These are phyloP conservation scores for Telopea speciosissima DNA, from an alignment of 177 flowering plant species.

Conservation along the genomic window DNA sequence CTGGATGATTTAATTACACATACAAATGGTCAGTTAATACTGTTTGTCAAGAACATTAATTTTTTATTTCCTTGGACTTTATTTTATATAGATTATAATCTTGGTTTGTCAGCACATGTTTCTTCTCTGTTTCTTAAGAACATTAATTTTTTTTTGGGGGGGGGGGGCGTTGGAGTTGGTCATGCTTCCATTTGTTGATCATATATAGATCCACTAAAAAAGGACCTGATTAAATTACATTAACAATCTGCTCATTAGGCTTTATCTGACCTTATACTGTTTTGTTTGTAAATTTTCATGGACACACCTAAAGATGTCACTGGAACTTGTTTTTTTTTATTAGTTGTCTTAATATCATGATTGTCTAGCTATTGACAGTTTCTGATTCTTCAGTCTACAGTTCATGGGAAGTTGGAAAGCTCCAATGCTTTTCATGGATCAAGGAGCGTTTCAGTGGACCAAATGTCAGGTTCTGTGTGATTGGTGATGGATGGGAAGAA, in stretches of 20 bases:
- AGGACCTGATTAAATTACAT: neutral
- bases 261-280: no score
- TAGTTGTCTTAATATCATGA: neutral
- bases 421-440: slow-evolving; percentile 73
- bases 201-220: neutral
- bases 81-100: neutral
- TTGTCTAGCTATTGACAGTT: neutral
- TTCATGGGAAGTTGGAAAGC: slow-evolving; percentile 90
- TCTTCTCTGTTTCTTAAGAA: slow-evolving; percentile 2
- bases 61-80: neutral
- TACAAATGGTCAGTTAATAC: slow-evolving; percentile 54
- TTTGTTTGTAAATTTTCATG: neutral
- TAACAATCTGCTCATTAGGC: no score
- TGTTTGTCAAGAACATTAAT: no score
- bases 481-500: slow-evolving; percentile 97
- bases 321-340: no score
- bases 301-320: neutral
- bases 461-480: slow-evolving; percentile 66
- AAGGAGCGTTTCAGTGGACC: slow-evolving; percentile 56
- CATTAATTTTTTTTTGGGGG: no score
- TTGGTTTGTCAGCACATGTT: neutral
- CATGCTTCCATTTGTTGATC: neutral
- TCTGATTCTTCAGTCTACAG: slow-evolving; percentile 67
- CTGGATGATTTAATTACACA: slow-evolving; percentile 52
- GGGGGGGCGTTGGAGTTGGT: neutral